Evolutionary conservation across 2,329 filamentous ascomycete genomes (phyloP).

Genomic region (Teratosphaeria nubilosa): DNA sequence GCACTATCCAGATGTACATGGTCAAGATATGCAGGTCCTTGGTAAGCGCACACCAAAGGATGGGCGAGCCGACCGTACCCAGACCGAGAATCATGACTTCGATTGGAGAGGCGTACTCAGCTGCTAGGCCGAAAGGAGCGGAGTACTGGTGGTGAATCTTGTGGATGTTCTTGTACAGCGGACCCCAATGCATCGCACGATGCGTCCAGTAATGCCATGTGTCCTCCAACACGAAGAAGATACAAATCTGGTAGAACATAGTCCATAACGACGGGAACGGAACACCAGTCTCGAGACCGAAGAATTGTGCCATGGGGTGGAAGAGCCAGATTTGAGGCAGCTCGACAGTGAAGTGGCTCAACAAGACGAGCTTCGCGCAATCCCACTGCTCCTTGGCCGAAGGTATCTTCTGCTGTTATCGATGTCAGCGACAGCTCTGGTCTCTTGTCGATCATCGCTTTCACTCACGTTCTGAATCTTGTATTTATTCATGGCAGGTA

Average conservation of each 20-base stretch:
- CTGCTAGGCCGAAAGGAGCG: conserved; percentile 88
- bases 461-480: conserved; percentile 76
- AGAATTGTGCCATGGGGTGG: conserved; percentile 89
- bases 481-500: conserved; percentile 82
- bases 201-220: conserved; percentile 98
- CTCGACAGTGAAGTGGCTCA: conserved; percentile 96
- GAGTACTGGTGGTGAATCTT: conserved; percentile 99
- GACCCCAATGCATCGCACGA: conserved; percentile 84
- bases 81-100: conserved; percentile 92
- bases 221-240: conserved; percentile 95
- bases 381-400: conserved; percentile 90
- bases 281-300: conserved; percentile 76
- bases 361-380: conserved; percentile 82
- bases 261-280: conserved; percentile 79
- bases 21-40: conserved; percentile 87
- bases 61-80: conserved; percentile 71
- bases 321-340: conserved; percentile 98
- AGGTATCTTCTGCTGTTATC: conserved; percentile 63
- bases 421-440: conserved; percentile 5
- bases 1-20: conserved; percentile 94
- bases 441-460: neutral
- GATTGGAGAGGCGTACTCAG: conserved; percentile 95
- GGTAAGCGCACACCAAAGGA: conserved; percentile 73
- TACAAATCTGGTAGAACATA: conserved; percentile 80
- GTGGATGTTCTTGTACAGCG: conserved; percentile 92